Evolutionary conservation across 768 basidiomycete genomes (phyloP), one percentile per base, ranked within the genome.

Genomic region (Naganishia onofrii): DNA sequence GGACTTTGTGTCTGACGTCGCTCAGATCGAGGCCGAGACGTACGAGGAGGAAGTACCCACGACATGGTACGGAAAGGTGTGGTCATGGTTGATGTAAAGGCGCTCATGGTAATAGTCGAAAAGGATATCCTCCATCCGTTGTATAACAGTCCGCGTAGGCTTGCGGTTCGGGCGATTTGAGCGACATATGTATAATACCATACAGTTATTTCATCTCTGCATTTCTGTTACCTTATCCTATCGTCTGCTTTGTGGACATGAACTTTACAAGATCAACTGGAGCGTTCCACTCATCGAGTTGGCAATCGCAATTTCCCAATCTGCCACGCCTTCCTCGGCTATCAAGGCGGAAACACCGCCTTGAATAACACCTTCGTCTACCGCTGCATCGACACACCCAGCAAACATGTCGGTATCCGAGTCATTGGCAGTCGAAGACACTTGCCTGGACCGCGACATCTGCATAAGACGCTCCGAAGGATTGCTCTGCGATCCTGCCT

Each of bases 1-100:
- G 90, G 94, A 96, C 82, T 93, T 94, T 77, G 82, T 88, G 52
- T 84, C 85, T 6, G 86, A 88, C 70, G 83, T 90, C 67, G 87
- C 85, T 42, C 86, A 88, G 76, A 88, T 90, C 54, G 88, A 88
- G 75, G 88, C 88, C 0, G 87, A 86, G 1, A 84, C 83, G 77
- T 77, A 81, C 77, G 71, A 72, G 19, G 71, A 76, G 36, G 89
- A 91, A 23, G 87, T 87, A 17, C 90, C 92, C 2, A 86, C 72
- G 74, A 92, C 89, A 77, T 85, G 82, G 75, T 0, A 82, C 2
- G 90, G 90, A 68, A 86, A 86, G 31, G 84, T 92, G 81, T 93
- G 92, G 91, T 82, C 80, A 70, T 90, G 88, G 88, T 81, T 93
- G 79, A 89, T 93, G 74, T 78, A 74, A 53, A 36, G 34, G 12